Evolutionary conservation across 192 early-diverging fungal genomes (phyloP).

Genomic region (Chytriomyces confervae): DNA sequence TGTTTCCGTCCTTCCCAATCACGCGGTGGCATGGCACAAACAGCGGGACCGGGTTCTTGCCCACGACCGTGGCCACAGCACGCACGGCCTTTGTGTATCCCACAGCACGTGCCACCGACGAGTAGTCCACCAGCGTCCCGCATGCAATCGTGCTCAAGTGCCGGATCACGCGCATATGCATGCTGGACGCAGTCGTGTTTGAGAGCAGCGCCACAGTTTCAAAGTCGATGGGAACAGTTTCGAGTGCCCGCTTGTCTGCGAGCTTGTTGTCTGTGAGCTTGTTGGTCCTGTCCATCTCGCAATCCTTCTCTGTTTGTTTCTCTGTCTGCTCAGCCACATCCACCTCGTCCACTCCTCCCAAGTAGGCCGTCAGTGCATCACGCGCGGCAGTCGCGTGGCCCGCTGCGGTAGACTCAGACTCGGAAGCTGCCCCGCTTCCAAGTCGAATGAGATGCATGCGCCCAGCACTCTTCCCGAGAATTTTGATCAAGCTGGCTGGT

Average conservation of each 20-base stretch:
- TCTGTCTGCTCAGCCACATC: too few relatives aligned
- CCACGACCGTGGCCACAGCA: slow-evolving; percentile 15
- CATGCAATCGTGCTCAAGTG: neutral
- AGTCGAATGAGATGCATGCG: too few relatives aligned
- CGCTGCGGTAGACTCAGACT: too few relatives aligned
- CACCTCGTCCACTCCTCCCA: too few relatives aligned
- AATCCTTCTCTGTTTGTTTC: too few relatives aligned
- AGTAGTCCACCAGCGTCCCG: slow-evolving; percentile 19
- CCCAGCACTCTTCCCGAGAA: too few relatives aligned
- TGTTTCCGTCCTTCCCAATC: slow-evolving; percentile 16
- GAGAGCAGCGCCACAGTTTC: neutral
- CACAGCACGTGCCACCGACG: slow-evolving; percentile 2
- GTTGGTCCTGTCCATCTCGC: neutral
- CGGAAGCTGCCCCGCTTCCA: too few relatives aligned
- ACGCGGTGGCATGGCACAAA: slow-evolving; percentile 28
- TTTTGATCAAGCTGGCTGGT: too few relatives aligned
- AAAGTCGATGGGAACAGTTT: neutral
- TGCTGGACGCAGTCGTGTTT: neutral
- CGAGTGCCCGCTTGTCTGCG: neutral
- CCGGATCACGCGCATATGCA: neutral
- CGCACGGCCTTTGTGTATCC: neutral
- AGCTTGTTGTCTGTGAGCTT: neutral
- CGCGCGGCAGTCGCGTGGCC: too few relatives aligned
- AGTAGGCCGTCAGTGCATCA: too few relatives aligned
- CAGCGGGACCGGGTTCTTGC: slow-evolving; percentile 11